phyloP scores from a whole-genome alignment of 306 rosid genomes.

The Prunus armeniaca region DNA sequence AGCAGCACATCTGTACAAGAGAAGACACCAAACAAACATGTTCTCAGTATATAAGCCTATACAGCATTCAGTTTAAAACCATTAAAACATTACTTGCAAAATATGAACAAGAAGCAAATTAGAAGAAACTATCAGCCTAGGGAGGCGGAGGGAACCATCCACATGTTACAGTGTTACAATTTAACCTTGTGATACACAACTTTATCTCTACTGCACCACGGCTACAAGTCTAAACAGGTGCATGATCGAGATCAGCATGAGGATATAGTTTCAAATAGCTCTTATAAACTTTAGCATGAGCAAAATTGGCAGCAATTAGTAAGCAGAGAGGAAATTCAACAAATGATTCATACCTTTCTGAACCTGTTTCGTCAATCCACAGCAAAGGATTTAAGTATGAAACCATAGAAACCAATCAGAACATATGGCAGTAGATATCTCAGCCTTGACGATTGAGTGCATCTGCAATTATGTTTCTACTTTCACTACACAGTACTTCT shows the following conservation, averaged over 20 bases:
- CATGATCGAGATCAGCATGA: not conserved
- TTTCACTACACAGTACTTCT: conserved; percentile 54
- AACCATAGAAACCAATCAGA: conserved; percentile 22
- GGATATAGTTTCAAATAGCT: not conserved
- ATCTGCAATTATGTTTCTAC: conserved; percentile 60
- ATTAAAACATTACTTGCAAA: not conserved
- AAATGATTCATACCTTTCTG: conserved; percentile 4
- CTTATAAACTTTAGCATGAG: not conserved
- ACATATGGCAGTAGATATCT: conserved; percentile 17
- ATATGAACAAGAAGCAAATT: not conserved
- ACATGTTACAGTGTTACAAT: not conserved
- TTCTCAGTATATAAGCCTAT: not conserved
- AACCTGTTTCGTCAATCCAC: not conserved
- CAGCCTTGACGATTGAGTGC: conserved; percentile 45
- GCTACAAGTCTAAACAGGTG: not conserved
- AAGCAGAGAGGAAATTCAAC: not conserved
- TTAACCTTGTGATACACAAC: not conserved
- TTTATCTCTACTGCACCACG: not conserved
- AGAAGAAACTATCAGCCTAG: not conserved
- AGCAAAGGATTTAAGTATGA: conserved; percentile 7
- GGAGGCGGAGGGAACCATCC: not conserved
- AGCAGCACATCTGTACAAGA: not conserved
- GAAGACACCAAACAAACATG: not conserved
- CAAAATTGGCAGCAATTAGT: not conserved
- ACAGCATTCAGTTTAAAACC: not conserved